Conservation (phyloP, 352 stramenopile species). For the Globisporangium uncinulatum region DNA sequence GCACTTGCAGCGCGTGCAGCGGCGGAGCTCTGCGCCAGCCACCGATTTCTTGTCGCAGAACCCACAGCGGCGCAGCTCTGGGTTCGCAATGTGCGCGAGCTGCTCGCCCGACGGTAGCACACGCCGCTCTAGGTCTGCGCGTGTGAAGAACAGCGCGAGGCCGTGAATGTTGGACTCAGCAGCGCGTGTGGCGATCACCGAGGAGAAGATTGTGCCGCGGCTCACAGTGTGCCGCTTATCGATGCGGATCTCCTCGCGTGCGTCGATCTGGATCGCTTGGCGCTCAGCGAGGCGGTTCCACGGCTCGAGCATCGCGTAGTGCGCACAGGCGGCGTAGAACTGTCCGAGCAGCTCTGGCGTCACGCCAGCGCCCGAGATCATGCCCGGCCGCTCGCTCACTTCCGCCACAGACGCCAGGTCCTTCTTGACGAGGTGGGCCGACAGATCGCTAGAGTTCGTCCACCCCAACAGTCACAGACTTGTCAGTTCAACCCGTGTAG, state of each 20-base stretch:
- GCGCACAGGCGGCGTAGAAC: slow-evolving; percentile 63
- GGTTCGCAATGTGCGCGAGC: slow-evolving; percentile 70
- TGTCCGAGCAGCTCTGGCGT: slow-evolving; percentile 46
- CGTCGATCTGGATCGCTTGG: slow-evolving; percentile 77
- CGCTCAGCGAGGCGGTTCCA: slow-evolving; percentile 66
- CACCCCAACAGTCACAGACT: too few relatives aligned
- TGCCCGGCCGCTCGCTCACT: slow-evolving; percentile 63
- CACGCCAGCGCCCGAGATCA: slow-evolving; percentile 48
- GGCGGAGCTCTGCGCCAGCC: slow-evolving; percentile 53
- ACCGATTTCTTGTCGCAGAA: slow-evolving; percentile 75
- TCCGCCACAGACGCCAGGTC: slow-evolving; percentile 72
- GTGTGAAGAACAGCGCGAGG: slow-evolving; percentile 77
- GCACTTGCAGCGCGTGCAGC: slow-evolving; percentile 81
- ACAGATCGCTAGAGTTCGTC: slow-evolving; percentile 45
- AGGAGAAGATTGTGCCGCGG: slow-evolving; percentile 64
- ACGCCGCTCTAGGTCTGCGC: slow-evolving; percentile 63
- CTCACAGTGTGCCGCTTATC: slow-evolving; percentile 53
- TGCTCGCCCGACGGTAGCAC: slow-evolving; percentile 61
- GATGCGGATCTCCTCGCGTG: slow-evolving; percentile 55
- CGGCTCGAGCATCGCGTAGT: slow-evolving; percentile 58
- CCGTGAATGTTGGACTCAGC: slow-evolving; percentile 58
- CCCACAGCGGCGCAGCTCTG: slow-evolving; percentile 58
- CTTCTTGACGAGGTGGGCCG: slow-evolving; percentile 76
- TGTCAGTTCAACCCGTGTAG: too few relatives aligned
- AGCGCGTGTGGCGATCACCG: slow-evolving; percentile 58